Conservation (phyloP, 805 yeast genomes). For the Yarrowia keelungensis region DNA sequence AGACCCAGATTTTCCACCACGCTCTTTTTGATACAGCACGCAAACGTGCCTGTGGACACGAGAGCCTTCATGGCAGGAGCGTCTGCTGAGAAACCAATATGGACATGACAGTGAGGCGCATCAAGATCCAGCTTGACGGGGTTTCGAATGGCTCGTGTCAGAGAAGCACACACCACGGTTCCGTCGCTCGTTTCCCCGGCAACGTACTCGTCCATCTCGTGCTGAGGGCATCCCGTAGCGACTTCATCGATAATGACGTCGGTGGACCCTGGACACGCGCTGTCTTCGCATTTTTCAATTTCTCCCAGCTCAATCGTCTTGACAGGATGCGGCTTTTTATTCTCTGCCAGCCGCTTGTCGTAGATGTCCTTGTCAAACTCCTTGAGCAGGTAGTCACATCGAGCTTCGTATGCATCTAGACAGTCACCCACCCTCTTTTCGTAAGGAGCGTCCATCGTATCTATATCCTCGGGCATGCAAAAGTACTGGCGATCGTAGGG, state of each 20-base stretch:
- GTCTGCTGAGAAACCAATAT: constrained; percentile 30
- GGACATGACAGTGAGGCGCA: constrained; percentile 35
- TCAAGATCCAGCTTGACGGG: constrained; percentile 22
- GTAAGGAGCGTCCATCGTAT: constrained; percentile 8
- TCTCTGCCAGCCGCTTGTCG: constrained; percentile 13
- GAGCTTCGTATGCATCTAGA: constrained; percentile 25
- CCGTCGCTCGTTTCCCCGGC: constrained; percentile 6
- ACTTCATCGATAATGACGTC: constrained; percentile 2
- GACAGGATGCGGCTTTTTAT: constrained; percentile 6
- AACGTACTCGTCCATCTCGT: constrained; percentile 24
- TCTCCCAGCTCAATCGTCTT: constrained; percentile 20
- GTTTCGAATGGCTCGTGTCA: constrained; percentile 18
- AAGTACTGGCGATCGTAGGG: constrained; percentile 30
- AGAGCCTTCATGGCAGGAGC: constrained; percentile 14
- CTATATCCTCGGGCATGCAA: constrained; percentile 33
- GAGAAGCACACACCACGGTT: constrained; percentile 3
- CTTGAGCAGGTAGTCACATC: constrained; percentile 14
- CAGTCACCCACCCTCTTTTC: constrained; percentile 12
- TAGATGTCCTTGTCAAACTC: constrained; percentile 22
- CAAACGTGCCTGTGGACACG: constrained; percentile 25
- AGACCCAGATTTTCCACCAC: constrained; percentile 33
- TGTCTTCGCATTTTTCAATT: constrained; percentile 1
- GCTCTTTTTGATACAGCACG: constrained; percentile 19
- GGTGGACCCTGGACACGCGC: constrained; percentile 7
- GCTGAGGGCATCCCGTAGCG: constrained; percentile 12